phyloP scores from a whole-genome alignment of 2,329 filamentous ascomycete species.

The Basipetospora chlamydospora region DNA sequence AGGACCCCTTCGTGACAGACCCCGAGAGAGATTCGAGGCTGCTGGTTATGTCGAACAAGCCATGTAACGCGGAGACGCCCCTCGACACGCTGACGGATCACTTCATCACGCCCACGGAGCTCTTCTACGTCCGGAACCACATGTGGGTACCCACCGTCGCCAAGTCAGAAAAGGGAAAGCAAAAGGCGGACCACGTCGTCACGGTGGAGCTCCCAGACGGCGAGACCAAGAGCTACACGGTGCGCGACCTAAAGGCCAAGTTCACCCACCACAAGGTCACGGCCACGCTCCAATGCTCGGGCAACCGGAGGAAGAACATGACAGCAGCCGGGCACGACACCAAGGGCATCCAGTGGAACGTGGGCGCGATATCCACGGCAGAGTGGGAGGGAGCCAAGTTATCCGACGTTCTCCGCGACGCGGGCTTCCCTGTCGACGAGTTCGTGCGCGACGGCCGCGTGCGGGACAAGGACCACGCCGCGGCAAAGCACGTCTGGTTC shows the following conservation, averaged over 20 bases:
- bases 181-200: constrained; percentile 27
- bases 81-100: constrained; percentile 27
- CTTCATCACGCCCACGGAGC: constrained; percentile 39
- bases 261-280: constrained; percentile 38
- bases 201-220: constrained; percentile 43
- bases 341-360: constrained; percentile 44
- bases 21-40: constrained; percentile 36
- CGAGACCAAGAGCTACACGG: constrained; percentile 33
- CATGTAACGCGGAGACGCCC: constrained; percentile 48
- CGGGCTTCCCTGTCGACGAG: constrained; percentile 32
- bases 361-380: constrained; percentile 45
- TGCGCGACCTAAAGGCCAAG: constrained; percentile 35
- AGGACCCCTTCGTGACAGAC: constrained; percentile 45
- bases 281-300: constrained; percentile 44
- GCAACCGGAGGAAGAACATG: constrained; percentile 46
- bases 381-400: constrained; percentile 43
- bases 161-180: too few relatives aligned
- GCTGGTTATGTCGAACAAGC: constrained; percentile 36
- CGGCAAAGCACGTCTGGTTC: constrained; percentile 40
- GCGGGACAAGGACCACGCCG: constrained; percentile 17
- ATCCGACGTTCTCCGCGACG: constrained; percentile 39
- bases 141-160: constrained; percentile 44
- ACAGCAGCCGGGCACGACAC: constrained; percentile 29
- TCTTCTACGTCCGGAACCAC: constrained; percentile 48
- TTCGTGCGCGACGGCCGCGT: too few relatives aligned